Evolutionary conservation across 805 yeast genomes (phyloP).

Genomic region (Huiozyma naganishii): DNA sequence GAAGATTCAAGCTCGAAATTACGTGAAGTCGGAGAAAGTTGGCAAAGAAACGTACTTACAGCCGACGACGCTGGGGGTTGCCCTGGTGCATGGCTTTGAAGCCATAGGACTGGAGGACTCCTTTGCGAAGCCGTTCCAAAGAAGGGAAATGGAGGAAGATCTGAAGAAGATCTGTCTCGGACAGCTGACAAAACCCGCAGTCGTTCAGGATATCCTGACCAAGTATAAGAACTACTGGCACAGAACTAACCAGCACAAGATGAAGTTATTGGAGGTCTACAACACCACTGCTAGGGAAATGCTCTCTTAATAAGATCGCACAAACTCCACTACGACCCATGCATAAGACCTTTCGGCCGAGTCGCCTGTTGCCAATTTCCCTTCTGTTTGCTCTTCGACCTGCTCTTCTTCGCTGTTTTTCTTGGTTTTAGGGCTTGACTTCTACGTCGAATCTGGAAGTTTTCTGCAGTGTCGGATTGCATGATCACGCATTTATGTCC

Average conservation of each 20-base stretch:
- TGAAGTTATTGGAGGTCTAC: conserved; percentile 22
- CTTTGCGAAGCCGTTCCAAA: conserved; percentile 77
- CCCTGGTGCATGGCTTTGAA: conserved; percentile 81
- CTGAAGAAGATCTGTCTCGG: conserved; percentile 66
- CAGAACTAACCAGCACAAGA: conserved; percentile 20
- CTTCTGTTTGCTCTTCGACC: no score
- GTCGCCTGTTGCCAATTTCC: neutral
- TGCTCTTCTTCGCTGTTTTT: no score
- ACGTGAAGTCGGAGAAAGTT: conserved; percentile 39
- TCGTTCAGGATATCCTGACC: conserved; percentile 41
- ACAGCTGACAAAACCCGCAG: conserved; percentile 37
- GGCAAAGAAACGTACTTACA: conserved; percentile 38
- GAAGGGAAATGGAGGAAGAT: conserved; percentile 63
- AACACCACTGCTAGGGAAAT: conserved; percentile 6
- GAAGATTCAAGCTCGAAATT: conserved; percentile 58
- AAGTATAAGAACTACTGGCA: conserved; percentile 44
- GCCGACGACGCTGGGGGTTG: conserved; percentile 79
- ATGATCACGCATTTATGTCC: no score
- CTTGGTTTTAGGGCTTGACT: no score
- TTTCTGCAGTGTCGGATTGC: no score
- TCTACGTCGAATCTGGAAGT: no score
- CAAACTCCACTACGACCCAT: no score
- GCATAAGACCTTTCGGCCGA: neutral
- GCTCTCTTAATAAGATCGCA: neutral
- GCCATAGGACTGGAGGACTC: conserved; percentile 63